Evolutionary conservation across 495 filamentous ascomycete species (phyloP).

Genomic region (Parathielavia hyrcaniae): DNA sequence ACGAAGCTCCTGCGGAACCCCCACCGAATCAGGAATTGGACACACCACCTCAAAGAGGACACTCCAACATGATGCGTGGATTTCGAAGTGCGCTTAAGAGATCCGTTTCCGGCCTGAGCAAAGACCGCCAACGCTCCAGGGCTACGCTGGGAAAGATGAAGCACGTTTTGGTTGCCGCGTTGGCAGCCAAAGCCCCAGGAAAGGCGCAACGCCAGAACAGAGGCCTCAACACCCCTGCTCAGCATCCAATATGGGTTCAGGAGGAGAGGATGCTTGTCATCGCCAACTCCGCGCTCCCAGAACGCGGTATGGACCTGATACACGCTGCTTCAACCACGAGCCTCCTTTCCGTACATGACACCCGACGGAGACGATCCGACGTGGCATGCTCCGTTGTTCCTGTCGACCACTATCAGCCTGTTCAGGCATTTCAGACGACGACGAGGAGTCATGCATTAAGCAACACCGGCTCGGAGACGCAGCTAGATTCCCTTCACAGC

Average conservation of each 20-base stretch:
- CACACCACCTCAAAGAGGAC: neutral
- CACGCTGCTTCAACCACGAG: constrained; percentile 39
- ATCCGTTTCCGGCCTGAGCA: constrained; percentile 25
- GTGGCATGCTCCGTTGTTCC: constrained; percentile 55
- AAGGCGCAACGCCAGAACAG: neutral
- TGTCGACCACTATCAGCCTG: constrained; percentile 27
- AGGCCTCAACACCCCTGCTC: neutral
- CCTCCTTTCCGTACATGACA: constrained; percentile 49
- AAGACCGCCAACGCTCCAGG: constrained; percentile 29
- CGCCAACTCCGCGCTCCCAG: neutral
- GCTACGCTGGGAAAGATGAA: constrained; percentile 17
- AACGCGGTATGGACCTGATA: neutral
- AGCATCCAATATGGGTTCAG: neutral
- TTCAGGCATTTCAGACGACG: constrained; percentile 7
- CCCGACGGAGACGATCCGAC: constrained; percentile 51
- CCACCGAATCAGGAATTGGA: neutral
- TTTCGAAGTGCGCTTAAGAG: constrained; percentile 32
- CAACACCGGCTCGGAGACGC: constrained; percentile 12
- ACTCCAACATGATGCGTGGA: constrained; percentile 22
- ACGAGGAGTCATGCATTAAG: constrained; percentile 3
- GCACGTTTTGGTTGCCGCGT: neutral
- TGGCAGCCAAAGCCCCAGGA: neutral
- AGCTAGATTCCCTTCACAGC: constrained; percentile 5
- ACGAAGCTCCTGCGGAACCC: neutral
- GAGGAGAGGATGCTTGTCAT: neutral